Base-by-base conservation (phyloP, 129 eudicot genomes). In the Scalesia atractyloides region DNA sequence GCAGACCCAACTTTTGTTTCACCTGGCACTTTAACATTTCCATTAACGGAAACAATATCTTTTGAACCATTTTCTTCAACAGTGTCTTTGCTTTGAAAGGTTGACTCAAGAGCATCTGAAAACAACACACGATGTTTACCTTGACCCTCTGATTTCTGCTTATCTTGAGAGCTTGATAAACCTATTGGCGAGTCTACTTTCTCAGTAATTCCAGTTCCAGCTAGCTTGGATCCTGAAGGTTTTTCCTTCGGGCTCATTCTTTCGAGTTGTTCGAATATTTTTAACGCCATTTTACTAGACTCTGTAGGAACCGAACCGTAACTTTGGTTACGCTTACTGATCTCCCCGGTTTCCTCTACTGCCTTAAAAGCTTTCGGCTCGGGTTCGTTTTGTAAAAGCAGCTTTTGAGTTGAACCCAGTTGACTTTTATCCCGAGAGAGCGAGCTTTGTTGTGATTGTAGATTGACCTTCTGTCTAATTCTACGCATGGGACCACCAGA, bases 401-500 rank as follows among this genome's bases (percentile, higher is more conserved):
- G 64, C 80, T 76, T 84, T 81, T 88, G 73, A 19, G 64, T 46
- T 76, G 80, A 82, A 59, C 36, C 79, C 44, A 46, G 43, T 68
- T 79, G 91, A 51, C 33, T 68, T 67, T 76, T 83, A 33, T 73
- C 73, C 19, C 54, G 64, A 14, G 74, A 20, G 37, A 75, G 68
- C 18, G 79, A 68, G 56, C 78, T 66, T 65, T 85, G 76, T 46
- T 84, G 86, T 43, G 82, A 64, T 14, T 73, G 51, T 37, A 88
- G 89, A 85, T 83, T 90, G 51, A 89, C 74, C 77, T 90, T 95
- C 70, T 88, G 94, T 50, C 99, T 83, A 47, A 83, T 90, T 68
- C 97, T 88, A 44, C 99, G 87, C 7, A 90, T 84, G 20, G 97
- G 90, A 16, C 97, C 97, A 76, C 85, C 82, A 73, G 99, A 84